Base-by-base conservation (phyloP, 345 rosid genomes). In the Carallia brachiata region DNA sequence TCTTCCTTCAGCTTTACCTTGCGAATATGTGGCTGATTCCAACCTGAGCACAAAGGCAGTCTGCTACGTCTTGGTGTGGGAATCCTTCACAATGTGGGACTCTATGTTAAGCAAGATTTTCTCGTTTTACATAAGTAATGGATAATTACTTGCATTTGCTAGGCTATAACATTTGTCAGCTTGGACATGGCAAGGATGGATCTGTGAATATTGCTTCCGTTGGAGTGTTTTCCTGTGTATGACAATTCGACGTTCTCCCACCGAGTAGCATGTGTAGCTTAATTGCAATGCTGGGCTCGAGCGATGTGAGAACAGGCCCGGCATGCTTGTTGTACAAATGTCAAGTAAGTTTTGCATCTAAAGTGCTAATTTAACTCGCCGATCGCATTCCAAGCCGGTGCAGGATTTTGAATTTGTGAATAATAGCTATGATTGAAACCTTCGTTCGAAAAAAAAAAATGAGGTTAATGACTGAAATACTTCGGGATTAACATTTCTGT, bases 131-230 rank as follows among this genome's bases (percentile, higher is more conserved):
- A 53, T 67, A 30, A 39, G 27, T 57, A 50, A 23, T 47, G 52
- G 47, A 63, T 40, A 62, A 54, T 44, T 36, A 34, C 19, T 32
- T 30, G 53, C 48, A 54, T 13, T 30, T 67, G 57, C 32, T 47
- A 55, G 68, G 77, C 37, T 47, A 27, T 16, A 34, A 3, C 53
- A 27, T 59, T 69, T 56, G 52, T 52, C 57, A 61, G 17, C 39
- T 34, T 62, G 15, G 40, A 48, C 40, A 28, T 44, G 36, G 56
- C 23, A 67, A 7, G n/a, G 55, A 44, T 36, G 44, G 17, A 63
- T 8, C 59, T 34, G 68, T 48, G 62, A 32, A 16, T 34, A 40
- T 18, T 12, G 18, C 31, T 67, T 31, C 18, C 44, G 13, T 19
- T 73, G 6, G 34, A 10, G 18, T 36, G 52, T 61, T 40, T 39